These are phyloP conservation scores for Penicillium sp. DNA, from an alignment of 2,329 filamentous ascomycete genomes.

Conservation along the genomic window DNA sequence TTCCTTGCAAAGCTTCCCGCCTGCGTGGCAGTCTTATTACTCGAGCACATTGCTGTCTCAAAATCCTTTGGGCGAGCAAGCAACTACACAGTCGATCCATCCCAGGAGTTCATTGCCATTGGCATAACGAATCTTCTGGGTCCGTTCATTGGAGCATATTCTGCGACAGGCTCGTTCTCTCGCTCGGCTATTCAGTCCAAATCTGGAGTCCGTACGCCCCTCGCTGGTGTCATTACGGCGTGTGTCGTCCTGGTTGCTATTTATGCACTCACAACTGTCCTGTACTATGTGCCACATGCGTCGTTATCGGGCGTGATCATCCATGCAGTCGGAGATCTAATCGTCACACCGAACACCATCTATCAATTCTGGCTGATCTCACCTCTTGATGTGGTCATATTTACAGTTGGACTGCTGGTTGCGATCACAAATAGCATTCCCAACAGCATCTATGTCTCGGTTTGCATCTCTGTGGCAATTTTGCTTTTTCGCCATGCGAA, in stretches of 20 bases:
- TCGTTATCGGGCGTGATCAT: constrained; percentile 81
- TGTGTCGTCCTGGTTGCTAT: constrained; percentile 76
- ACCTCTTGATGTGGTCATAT: constrained; percentile 80
- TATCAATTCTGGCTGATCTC: constrained; percentile 91
- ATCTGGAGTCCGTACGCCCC: constrained; percentile 80
- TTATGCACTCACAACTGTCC: constrained; percentile 75
- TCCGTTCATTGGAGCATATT: constrained; percentile 82
- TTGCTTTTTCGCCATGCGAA: constrained; percentile 75
- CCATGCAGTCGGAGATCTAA: constrained; percentile 82
- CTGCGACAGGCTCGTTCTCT: constrained; percentile 86
- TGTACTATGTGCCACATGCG: constrained; percentile 83
- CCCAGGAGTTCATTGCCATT: constrained; percentile 91
- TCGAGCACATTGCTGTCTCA: constrained; percentile 90
- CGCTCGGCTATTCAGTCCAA: constrained; percentile 93
- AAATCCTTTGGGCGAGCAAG: constrained; percentile 92
- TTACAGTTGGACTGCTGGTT: constrained; percentile 81
- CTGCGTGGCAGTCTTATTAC: constrained; percentile 78
- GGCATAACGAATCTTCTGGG: constrained; percentile 81
- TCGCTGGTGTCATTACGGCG: constrained; percentile 80
- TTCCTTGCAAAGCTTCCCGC: constrained; percentile 70
- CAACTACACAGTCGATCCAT: constrained; percentile 88
- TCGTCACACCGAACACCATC: constrained; percentile 77
- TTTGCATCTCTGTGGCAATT: constrained; percentile 65
- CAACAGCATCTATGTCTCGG: constrained; percentile 82
- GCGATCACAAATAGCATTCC: constrained; percentile 82